Percentiles rank a stretch among this genome's conserved stretches.
Evolutionary conservation across 2,329 filamentous ascomycete species (phyloP).

Genomic region (Sporothrix humicola): DNA sequence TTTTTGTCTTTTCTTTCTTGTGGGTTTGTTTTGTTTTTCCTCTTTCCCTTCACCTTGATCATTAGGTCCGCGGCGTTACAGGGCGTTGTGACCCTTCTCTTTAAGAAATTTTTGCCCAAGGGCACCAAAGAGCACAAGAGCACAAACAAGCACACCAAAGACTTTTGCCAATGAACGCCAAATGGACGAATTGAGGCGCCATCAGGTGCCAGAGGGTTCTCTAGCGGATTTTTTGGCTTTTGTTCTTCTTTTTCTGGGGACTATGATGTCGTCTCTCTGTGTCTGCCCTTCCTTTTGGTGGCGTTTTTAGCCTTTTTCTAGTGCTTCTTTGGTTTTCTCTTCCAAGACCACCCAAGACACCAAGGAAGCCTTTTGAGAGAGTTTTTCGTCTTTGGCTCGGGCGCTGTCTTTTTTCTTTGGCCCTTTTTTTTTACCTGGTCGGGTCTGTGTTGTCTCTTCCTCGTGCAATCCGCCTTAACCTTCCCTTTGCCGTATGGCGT

Average conservation of each 20-base stretch:
- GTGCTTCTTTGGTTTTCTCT: constrained; percentile 10
- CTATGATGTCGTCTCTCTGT: not conserved
- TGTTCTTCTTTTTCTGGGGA: not conserved
- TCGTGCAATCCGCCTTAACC: not conserved
- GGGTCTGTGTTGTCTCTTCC: not conserved
- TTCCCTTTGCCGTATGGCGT: constrained; percentile 10
- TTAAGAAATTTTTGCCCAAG: not conserved
- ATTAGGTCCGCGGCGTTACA: not conserved
- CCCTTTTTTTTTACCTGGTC: not conserved
- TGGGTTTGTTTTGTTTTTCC: not conserved
- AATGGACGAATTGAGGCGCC: not conserved
- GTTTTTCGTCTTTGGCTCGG: constrained; percentile 3
- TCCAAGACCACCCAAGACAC: not conserved
- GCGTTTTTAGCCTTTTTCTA: constrained; percentile 5
- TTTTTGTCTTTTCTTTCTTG: not conserved
- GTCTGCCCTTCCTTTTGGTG: not conserved
- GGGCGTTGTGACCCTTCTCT: not conserved
- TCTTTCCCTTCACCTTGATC: not conserved
- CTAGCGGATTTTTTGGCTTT: not conserved
- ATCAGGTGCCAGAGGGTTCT: not conserved
- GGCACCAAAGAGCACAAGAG: too few species aligned
- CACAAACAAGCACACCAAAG: too few species aligned
- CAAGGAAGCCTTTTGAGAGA: not conserved
- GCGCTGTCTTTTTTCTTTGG: not conserved
- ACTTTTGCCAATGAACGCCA: not conserved